Percentiles rank a stretch among this genome's conserved stretches.
Conservation (phyloP, 2,329 filamentous ascomycete genomes). For the Fusarium nanum region DNA sequence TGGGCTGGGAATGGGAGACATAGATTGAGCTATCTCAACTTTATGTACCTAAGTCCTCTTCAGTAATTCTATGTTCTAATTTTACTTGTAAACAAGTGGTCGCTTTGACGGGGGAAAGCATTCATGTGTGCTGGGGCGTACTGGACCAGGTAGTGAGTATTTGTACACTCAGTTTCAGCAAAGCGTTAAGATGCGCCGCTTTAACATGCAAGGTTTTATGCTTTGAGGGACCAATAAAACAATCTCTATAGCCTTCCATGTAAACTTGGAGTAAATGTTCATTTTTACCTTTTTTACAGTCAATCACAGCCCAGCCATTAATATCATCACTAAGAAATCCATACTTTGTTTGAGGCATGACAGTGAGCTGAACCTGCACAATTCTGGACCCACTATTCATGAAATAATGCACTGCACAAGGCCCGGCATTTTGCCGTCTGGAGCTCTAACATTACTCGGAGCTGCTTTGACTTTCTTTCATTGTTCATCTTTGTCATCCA, state of each 20-base stretch:
- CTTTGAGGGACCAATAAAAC: too few relatives aligned
- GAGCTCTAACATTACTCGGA: constrained; percentile 30
- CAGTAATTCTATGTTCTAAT: not conserved
- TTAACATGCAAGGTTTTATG: not conserved
- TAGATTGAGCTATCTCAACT: not conserved
- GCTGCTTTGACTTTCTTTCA: constrained; percentile 24
- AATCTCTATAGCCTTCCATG: not conserved
- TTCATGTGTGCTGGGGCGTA: not conserved
- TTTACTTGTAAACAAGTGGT: not conserved
- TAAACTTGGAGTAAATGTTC: not conserved
- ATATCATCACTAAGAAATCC: not conserved
- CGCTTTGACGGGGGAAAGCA: not conserved
- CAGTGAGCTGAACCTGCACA: constrained; percentile 1
- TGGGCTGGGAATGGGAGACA: not conserved
- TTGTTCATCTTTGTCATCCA: constrained; percentile 40
- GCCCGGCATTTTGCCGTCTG: constrained; percentile 38
- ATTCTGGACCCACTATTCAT: constrained; percentile 15
- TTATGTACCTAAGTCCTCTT: not conserved
- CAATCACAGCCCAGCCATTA: not conserved
- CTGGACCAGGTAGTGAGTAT: rapidly evolving
- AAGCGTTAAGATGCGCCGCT: not conserved
- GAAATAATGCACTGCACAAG: constrained; percentile 16
- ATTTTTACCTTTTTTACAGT: not conserved
- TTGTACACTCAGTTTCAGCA: rapidly evolving
- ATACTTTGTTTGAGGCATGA: not conserved